A percentile compares a stretch with the other conserved stretches of the same genome.
Evolutionary conservation across 2,329 filamentous ascomycete genomes (phyloP).

Genomic region (Alternaria ethzedia): DNA sequence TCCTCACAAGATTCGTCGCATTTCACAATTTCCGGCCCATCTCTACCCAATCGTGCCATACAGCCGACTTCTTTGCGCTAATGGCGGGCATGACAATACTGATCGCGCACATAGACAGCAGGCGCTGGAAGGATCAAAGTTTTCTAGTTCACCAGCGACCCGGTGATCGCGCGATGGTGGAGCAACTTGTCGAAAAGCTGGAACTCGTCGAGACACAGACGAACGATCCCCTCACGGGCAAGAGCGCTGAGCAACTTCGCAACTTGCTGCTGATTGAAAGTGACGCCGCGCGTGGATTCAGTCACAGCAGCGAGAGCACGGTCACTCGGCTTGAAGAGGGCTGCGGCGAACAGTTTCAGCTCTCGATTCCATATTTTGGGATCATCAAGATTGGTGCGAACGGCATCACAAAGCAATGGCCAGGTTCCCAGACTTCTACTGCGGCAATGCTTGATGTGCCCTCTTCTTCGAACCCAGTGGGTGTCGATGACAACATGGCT

Average conservation of each 20-base stretch:
- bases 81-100: constrained; percentile 26
- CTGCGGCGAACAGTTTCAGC: constrained; percentile 4
- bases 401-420: constrained; percentile 6
- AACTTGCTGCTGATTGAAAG: constrained; percentile 24
- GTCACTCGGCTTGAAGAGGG: background rate
- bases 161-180: constrained; percentile 24
- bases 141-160: constrained; percentile 20
- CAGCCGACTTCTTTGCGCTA: constrained; percentile 26
- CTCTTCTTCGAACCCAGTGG: background rate
- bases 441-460: background rate
- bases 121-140: background rate
- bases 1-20: constrained; percentile 18
- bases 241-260: constrained; percentile 18
- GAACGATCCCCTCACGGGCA: constrained; percentile 14
- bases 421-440: background rate
- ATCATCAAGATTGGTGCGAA: constrained; percentile 38
- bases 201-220: constrained; percentile 7
- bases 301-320: background rate
- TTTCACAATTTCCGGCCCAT: constrained; percentile 15
- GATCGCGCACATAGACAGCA: constrained; percentile 24
- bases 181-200: constrained; percentile 17
- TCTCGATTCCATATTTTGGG: constrained; percentile 40
- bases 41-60: constrained; percentile 14
- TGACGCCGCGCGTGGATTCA: constrained; percentile 8
- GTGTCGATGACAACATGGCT: background rate